A percentile compares a stretch with the other conserved stretches of the same genome.
Conservation (phyloP, 495 filamentous ascomycete genomes). For the Corynascus novoguineensis region DNA sequence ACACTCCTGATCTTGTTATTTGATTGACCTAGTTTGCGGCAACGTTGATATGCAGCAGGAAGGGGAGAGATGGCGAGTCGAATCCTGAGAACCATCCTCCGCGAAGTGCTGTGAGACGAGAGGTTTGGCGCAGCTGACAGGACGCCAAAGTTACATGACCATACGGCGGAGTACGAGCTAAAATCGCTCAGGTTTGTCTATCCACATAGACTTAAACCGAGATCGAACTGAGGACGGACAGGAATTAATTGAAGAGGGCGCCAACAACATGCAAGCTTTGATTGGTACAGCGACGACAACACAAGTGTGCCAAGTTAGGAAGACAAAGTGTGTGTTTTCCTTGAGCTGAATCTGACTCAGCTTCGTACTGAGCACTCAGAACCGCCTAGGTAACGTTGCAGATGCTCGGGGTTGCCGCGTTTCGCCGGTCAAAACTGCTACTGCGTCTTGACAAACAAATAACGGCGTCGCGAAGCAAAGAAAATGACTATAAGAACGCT, state of each 20-base stretch:
- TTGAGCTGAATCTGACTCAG: not conserved
- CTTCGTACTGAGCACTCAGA: not conserved
- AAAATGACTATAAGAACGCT: not conserved
- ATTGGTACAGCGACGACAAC: not conserved
- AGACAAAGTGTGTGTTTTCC: not conserved
- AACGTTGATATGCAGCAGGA: no score
- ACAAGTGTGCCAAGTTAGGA: not conserved
- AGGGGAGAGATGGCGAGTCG: no score
- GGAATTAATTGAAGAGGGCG: not conserved
- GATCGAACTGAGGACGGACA: no score
- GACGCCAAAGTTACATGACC: no score
- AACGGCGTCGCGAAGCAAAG: not conserved
- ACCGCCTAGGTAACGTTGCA: not conserved
- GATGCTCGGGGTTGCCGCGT: not conserved
- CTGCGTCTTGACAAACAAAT: not conserved
- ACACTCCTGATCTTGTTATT: no score
- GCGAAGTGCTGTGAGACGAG: no score
- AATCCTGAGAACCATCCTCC: no score
- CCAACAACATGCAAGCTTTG: not conserved
- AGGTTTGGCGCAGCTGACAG: no score
- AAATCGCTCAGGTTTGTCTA: no score
- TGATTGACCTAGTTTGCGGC: no score
- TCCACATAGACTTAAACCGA: no score
- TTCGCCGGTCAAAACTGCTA: not conserved
- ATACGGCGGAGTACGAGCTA: no score